A percentile compares a stretch with the other conserved stretches of the same genome.
Conservation (phyloP, 768 basidiomycete genomes). For the Tulasnella sp. region DNA sequence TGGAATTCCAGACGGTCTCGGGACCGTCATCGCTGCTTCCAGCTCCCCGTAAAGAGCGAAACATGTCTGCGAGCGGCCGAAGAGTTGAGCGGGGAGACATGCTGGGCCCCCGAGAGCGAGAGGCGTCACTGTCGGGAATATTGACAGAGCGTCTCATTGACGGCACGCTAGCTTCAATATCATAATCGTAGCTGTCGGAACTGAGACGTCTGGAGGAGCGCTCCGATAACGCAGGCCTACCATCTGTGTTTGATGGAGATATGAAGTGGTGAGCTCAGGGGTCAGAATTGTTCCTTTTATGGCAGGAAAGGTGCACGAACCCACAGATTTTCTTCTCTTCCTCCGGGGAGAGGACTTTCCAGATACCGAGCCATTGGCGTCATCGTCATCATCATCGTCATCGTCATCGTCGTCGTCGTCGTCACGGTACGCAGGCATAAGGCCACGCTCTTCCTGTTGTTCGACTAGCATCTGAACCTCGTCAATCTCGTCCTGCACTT, state of each 20-base stretch:
- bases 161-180: constrained; percentile 5
- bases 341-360: constrained; percentile 5
- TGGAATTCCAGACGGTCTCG: constrained; percentile 64
- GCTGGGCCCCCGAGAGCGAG: not conserved
- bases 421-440: constrained; percentile 30
- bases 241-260: not conserved
- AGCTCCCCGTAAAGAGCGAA: constrained; percentile 28
- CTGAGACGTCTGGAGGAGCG: not conserved
- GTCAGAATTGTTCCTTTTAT: too few species aligned
- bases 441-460: constrained; percentile 49
- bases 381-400: constrained; percentile 48
- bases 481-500: constrained; percentile 49
- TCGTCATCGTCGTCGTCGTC: constrained; percentile 39
- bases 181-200: not conserved
- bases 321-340: not conserved
- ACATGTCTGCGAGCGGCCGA: constrained; percentile 34
- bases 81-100: constrained; percentile 20
- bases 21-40: constrained; percentile 18
- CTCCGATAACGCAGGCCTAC: too few species aligned
- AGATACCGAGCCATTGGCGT: constrained; percentile 28
- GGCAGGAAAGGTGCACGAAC: not conserved
- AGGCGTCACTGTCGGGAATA: not conserved
- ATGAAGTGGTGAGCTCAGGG: not conserved
- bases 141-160: not conserved
- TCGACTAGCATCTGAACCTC: constrained; percentile 47